These are phyloP conservation scores for Physocladia obscura DNA, from an alignment of 192 early-diverging fungal species.

Conservation along the genomic window DNA sequence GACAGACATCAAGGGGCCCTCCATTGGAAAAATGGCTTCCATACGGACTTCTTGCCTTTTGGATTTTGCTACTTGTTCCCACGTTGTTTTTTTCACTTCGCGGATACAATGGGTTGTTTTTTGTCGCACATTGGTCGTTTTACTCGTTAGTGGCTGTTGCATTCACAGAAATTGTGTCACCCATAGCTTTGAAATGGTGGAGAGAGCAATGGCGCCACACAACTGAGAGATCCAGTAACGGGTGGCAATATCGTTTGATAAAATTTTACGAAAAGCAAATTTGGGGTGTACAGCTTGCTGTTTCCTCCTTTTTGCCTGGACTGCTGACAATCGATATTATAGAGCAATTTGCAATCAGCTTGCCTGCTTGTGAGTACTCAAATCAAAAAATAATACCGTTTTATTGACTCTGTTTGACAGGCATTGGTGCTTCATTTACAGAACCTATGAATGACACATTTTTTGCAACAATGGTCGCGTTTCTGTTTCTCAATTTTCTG, in stretches of 20 bases:
- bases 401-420: slow-evolving; percentile 7
- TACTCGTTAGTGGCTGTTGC: slow-evolving; percentile 29
- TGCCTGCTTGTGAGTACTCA: slow-evolving; percentile 21
- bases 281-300: slow-evolving; percentile 20
- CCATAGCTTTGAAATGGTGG: slow-evolving; percentile 20
- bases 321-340: slow-evolving; percentile 26
- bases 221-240: neutral
- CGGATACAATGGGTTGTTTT: slow-evolving; percentile 20
- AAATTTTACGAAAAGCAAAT: slow-evolving; percentile 27
- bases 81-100: neutral
- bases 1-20: neutral
- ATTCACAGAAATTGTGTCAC: slow-evolving; percentile 23
- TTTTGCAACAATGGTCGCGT: slow-evolving; percentile 22
- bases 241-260: slow-evolving; percentile 15
- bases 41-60: slow-evolving; percentile 33
- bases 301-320: slow-evolving; percentile 5
- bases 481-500: slow-evolving; percentile 32
- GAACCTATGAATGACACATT: slow-evolving; percentile 31
- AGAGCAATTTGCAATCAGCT: neutral
- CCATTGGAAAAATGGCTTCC: slow-evolving; percentile 33
- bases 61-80: slow-evolving; percentile 25
- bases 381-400: neutral
- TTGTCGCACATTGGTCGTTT: slow-evolving; percentile 34
- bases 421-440: slow-evolving; percentile 13
- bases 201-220: neutral